A percentile compares a stretch with the other conserved stretches of the same genome.
phyloP scores from a whole-genome alignment of 129 eudicot genomes.

The Flaveria sonorensis region DNA sequence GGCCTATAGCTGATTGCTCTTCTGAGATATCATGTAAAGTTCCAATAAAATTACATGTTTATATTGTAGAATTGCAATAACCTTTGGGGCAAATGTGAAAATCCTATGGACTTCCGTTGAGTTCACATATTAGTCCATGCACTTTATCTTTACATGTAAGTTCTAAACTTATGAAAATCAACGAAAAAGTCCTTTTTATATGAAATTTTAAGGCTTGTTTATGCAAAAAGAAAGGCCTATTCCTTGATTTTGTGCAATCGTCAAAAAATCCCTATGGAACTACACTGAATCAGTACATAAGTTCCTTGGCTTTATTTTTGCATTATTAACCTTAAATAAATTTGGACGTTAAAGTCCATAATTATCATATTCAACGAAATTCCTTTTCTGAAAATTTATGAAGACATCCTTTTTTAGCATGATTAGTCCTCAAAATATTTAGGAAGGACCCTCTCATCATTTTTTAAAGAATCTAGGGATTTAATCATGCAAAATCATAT shows the following conservation, averaged over 20 bases:
- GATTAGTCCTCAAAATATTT: background rate
- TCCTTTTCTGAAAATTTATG: background rate
- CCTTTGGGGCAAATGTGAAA: slow-evolving; percentile 1
- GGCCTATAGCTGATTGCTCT: slow-evolving; percentile 67
- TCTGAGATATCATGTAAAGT: slow-evolving; percentile 62
- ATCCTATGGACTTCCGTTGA: background rate
- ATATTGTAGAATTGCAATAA: background rate
- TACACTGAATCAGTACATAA: background rate
- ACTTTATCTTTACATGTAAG: background rate
- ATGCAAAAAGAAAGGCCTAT: background rate
- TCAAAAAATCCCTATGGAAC: background rate
- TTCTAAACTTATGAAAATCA: background rate
- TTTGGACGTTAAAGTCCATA: background rate
- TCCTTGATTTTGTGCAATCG: too few relatives aligned
- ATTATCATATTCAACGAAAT: background rate
- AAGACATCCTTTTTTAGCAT: background rate
- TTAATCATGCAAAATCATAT: background rate
- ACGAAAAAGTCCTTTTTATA: background rate
- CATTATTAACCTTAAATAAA: background rate
- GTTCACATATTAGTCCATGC: background rate
- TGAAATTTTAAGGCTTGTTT: background rate
- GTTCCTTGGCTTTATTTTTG: background rate
- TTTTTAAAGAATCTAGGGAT: background rate
- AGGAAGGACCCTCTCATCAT: background rate
- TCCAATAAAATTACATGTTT: slow-evolving; percentile 11